These are phyloP conservation scores for Kodamaea ohmeri DNA, from an alignment of 1,139 yeast species.

Conservation along the genomic window DNA sequence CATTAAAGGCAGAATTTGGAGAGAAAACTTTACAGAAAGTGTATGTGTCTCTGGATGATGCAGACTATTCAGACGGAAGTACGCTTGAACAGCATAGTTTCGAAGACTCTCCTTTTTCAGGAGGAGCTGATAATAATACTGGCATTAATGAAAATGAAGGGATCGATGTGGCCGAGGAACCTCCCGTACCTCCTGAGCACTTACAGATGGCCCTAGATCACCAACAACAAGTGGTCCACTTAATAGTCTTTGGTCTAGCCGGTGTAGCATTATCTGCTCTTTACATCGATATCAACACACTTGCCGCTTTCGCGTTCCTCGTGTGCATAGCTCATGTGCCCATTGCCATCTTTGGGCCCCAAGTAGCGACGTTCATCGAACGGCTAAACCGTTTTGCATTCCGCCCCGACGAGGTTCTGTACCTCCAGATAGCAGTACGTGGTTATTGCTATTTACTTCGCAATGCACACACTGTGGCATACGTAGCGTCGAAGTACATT, in stretches of 20 bases:
- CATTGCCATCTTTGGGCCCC: constrained; percentile 8
- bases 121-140: not conserved
- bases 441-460: not conserved
- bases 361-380: constrained; percentile 4
- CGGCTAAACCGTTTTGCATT: not conserved
- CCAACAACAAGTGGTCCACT: constrained; percentile 1
- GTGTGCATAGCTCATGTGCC: constrained; percentile 6
- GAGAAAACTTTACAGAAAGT: constrained; percentile 14
- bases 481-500: not conserved
- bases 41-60: not conserved
- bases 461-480: not conserved
- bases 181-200: not conserved
- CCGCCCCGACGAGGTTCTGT: constrained; percentile 1
- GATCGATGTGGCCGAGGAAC: not conserved
- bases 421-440: constrained; percentile 1
- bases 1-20: constrained; percentile 13
- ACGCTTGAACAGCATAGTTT: not conserved
- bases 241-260: not conserved
- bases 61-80: no score
- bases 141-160: not conserved
- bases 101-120: not conserved
- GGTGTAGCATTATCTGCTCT: constrained; percentile 1
- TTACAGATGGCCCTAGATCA: not conserved
- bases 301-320: not conserved
- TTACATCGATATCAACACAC: not conserved